Conservation (phyloP, 164 flowering plant genomes). For the Tinospora cordifolia region DNA sequence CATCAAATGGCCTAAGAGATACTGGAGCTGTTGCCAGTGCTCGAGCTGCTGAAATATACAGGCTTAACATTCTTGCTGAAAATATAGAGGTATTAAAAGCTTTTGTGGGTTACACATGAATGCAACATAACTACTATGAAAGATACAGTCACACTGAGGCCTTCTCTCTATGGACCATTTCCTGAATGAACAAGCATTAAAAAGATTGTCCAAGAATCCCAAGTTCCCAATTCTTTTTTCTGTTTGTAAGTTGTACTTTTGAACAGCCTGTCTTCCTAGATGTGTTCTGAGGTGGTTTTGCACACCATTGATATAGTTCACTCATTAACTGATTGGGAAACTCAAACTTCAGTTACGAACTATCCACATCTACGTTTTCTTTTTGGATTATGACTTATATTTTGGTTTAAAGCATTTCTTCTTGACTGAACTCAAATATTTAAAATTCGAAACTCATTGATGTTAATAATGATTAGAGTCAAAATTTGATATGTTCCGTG, state of each 20-base stretch:
- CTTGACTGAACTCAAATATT: not conserved
- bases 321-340: not conserved
- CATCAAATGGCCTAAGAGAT: constrained; percentile 34
- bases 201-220: not conserved
- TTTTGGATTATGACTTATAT: not conserved
- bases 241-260: not conserved
- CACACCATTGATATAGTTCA: not conserved
- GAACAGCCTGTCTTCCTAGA: not conserved
- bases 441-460: not conserved
- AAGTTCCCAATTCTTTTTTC: not conserved
- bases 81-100: constrained; percentile 37
- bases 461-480: too few species aligned
- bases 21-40: constrained; percentile 58
- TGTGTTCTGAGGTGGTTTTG: not conserved
- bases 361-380: not conserved
- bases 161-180: not conserved
- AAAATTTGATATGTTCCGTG: too few species aligned
- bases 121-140: not conserved
- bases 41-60: constrained; percentile 60
- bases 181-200: not conserved
- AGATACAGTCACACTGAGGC: not conserved
- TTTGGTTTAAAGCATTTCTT: not conserved
- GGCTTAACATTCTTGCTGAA: constrained; percentile 51
- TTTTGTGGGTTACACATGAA: not conserved
- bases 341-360: not conserved